Conservation (phyloP, 2,329 filamentous ascomycete genomes). For the Phyllosticta capitalensis region DNA sequence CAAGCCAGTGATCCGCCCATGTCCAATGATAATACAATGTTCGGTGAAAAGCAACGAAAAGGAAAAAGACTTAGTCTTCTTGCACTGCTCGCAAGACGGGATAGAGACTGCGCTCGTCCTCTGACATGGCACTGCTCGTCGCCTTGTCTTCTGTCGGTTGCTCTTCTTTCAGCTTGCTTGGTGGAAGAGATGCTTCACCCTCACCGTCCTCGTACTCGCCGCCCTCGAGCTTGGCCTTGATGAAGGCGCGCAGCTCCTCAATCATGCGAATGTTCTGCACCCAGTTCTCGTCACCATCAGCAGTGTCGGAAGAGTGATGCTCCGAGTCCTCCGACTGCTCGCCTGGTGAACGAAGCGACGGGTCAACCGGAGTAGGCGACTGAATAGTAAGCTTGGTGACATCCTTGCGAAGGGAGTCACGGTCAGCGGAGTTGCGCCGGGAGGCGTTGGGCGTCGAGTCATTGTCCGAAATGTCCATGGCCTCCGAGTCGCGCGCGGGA, state of each 20-base stretch:
- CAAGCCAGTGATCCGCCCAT: slow-evolving; percentile 5
- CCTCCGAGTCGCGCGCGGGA: slow-evolving; percentile 21
- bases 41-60: not conserved
- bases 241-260: slow-evolving; percentile 48
- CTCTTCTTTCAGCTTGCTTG: slow-evolving; percentile 14
- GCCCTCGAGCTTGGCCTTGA: slow-evolving; percentile 45
- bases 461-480: slow-evolving; percentile 34
- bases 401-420: slow-evolving; percentile 27
- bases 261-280: slow-evolving; percentile 56
- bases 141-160: slow-evolving; percentile 16
- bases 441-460: slow-evolving; percentile 23
- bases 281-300: slow-evolving; percentile 39
- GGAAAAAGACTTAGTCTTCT: slow-evolving; percentile 22
- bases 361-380: slow-evolving; percentile 30
- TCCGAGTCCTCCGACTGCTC: slow-evolving; percentile 27
- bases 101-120: slow-evolving; percentile 31
- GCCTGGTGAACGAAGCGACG: slow-evolving; percentile 29
- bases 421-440: slow-evolving; percentile 22
- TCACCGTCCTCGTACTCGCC: slow-evolving; percentile 40
- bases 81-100: slow-evolving; percentile 32
- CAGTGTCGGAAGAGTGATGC: slow-evolving; percentile 16
- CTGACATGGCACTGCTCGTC: slow-evolving; percentile 22
- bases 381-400: slow-evolving; percentile 30
- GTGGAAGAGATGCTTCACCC: slow-evolving; percentile 1
- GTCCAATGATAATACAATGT: not conserved